Conservation (phyloP, 768 basidiomycete species). For the Kwoniella newhampshirensis region DNA sequence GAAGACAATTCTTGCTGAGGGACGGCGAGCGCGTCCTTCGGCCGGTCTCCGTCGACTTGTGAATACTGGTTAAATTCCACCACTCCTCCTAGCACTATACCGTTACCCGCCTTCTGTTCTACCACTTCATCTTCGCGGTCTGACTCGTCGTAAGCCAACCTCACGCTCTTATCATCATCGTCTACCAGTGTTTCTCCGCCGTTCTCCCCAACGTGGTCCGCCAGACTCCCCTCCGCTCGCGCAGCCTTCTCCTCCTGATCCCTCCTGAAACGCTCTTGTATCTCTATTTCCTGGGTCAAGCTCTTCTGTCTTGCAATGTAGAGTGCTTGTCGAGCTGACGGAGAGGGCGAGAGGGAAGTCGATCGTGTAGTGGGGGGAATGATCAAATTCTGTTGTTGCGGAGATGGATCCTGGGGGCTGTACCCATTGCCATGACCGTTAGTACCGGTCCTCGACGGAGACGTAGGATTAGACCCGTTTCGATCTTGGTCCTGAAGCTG, state of each 20-base stretch:
- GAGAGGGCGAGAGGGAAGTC: slow-evolving; percentile 27
- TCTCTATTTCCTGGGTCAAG: slow-evolving; percentile 29
- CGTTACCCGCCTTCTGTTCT: too few relatives aligned
- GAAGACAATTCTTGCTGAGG: too few relatives aligned
- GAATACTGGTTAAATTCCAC: too few relatives aligned
- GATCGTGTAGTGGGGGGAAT: too few relatives aligned
- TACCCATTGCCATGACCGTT: slow-evolving; percentile 4
- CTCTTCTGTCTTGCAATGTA: slow-evolving; percentile 27
- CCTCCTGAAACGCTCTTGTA: slow-evolving; percentile 37
- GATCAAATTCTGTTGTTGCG: not conserved
- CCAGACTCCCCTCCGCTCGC: not conserved
- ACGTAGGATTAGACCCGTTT: not conserved
- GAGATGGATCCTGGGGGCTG: too few relatives aligned
- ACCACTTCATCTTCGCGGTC: slow-evolving; percentile 15
- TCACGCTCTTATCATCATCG: slow-evolving; percentile 21
- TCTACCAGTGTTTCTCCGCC: too few relatives aligned
- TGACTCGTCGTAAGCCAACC: slow-evolving; percentile 42
- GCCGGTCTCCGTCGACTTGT: too few relatives aligned
- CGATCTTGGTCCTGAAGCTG: too few relatives aligned
- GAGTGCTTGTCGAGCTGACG: slow-evolving; percentile 28
- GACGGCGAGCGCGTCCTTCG: too few relatives aligned
- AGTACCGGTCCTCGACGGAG: slow-evolving; percentile 5
- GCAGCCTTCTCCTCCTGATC: slow-evolving; percentile 28
- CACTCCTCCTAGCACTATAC: too few relatives aligned
- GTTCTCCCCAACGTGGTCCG: not conserved